Evolutionary conservation across 768 basidiomycete species (phyloP).

Genomic region (Mycena epipterygia): DNA sequence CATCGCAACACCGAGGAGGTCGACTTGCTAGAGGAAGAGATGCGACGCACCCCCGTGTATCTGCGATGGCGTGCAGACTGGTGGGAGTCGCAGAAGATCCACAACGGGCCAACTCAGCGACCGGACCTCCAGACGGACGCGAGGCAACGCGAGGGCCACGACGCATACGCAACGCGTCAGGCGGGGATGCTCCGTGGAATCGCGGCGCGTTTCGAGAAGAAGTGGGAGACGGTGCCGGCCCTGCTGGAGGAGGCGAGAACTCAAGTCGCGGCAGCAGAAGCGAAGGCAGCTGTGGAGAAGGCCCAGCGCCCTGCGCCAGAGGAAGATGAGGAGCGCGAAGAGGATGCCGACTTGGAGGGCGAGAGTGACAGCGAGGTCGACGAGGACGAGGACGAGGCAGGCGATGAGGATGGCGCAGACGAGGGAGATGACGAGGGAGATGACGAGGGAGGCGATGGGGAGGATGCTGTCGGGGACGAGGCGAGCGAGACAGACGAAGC

Average conservation of each 20-base stretch:
- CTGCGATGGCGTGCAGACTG: conserved; percentile 16
- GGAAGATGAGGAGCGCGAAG: not conserved
- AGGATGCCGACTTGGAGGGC: not conserved
- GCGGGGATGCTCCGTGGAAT: not conserved
- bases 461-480: too few relatives aligned
- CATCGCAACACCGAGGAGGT: conserved; percentile 30
- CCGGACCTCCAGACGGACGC: not conserved
- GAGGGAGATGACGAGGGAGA: not conserved
- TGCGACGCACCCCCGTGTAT: conserved; percentile 16
- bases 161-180: conserved; percentile 10
- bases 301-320: not conserved
- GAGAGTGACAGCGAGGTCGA: not conserved
- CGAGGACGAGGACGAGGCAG: not conserved
- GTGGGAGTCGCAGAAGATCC: conserved; percentile 8
- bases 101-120: not conserved
- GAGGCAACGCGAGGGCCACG: conserved; percentile 1
- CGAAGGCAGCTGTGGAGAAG: not conserved
- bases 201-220: conserved; percentile 3
- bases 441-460: not conserved
- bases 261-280: not conserved
- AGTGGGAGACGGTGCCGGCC: not conserved
- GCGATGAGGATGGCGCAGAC: not conserved
- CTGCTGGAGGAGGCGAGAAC: not conserved
- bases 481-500: too few relatives aligned
- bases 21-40: conserved; percentile 29